Percentiles rank a stretch among this genome's conserved stretches.
These are phyloP conservation scores for Xerocomus amazonicus DNA, from an alignment of 1,284 basidiomycete species.

Conservation along the genomic window DNA sequence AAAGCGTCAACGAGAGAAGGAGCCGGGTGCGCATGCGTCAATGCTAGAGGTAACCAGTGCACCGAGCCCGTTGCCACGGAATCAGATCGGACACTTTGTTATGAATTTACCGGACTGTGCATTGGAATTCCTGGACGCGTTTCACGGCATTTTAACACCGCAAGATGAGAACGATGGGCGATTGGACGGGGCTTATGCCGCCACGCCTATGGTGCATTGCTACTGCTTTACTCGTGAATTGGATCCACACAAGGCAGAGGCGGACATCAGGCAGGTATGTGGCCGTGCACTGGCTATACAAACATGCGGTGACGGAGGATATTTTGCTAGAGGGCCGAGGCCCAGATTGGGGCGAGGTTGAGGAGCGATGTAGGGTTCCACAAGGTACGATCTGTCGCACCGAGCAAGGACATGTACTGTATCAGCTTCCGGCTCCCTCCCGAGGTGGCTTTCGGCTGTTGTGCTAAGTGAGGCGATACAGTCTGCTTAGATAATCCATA, in stretches of 20 bases:
- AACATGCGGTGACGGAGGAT: constrained; percentile 6
- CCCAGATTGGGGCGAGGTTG: constrained; percentile 58
- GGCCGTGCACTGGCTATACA: not conserved
- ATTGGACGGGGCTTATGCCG: constrained; percentile 46
- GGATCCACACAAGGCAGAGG: constrained; percentile 63
- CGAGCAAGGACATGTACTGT: constrained; percentile 99
- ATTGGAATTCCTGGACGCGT: constrained; percentile 87
- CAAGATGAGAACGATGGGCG: constrained; percentile 35
- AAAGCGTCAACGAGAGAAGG: constrained; percentile 31
- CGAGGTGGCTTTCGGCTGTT: constrained; percentile 44
- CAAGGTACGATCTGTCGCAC: constrained; percentile 89
- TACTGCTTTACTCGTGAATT: constrained; percentile 94
- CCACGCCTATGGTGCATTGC: constrained; percentile 89
- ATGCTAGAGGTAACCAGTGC: not conserved
- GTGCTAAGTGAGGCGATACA: not conserved
- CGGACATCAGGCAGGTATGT: constrained; percentile 78
- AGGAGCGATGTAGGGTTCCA: constrained; percentile 59
- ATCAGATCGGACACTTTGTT: constrained; percentile 80
- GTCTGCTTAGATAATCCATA: constrained; percentile 27
- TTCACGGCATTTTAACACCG: constrained; percentile 63
- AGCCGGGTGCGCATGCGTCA: constrained; percentile 7
- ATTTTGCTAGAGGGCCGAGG: constrained; percentile 65
- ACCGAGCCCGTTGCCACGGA: constrained; percentile 35
- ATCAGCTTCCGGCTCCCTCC: constrained; percentile 85
- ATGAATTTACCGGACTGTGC: constrained; percentile 98